phyloP scores from a whole-genome alignment of 2,329 filamentous ascomycete genomes.

The Colletotrichum higginsianum region DNA sequence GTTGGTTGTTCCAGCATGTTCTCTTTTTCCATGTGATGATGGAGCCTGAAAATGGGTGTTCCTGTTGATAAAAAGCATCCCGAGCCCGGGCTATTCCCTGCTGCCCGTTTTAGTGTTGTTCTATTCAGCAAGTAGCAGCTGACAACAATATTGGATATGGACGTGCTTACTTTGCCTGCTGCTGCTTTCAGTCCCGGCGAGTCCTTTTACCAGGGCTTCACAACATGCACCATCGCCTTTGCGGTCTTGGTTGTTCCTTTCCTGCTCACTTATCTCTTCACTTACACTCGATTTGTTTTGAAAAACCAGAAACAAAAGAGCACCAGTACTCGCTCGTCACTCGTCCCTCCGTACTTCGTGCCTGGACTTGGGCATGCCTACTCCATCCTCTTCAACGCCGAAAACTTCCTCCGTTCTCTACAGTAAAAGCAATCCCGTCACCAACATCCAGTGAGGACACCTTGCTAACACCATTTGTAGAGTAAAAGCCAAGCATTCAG shows the following conservation, averaged over 20 bases:
- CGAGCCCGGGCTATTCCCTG: neutral
- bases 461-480: rapidly evolving
- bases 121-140: neutral
- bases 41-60: neutral
- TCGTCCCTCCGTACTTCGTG: neutral
- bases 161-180: neutral
- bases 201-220: neutral
- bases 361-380: constrained; percentile 11
- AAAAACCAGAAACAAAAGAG: neutral
- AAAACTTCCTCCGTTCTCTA: constrained; percentile 13
- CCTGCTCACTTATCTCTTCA: constrained; percentile 9
- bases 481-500: neutral
- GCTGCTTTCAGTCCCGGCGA: too few relatives aligned
- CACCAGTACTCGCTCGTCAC: neutral
- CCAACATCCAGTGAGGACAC: neutral
- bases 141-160: too few relatives aligned
- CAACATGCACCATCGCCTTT: neutral
- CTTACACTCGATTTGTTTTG: neutral
- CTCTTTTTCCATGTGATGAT: neutral
- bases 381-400: constrained; percentile 15
- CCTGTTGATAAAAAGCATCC: neutral
- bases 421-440: neutral
- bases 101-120: neutral
- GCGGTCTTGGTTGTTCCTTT: neutral
- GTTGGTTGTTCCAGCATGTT: neutral